phyloP scores from a whole-genome alignment of 768 basidiomycete genomes.

The Suillus alpinus region DNA sequence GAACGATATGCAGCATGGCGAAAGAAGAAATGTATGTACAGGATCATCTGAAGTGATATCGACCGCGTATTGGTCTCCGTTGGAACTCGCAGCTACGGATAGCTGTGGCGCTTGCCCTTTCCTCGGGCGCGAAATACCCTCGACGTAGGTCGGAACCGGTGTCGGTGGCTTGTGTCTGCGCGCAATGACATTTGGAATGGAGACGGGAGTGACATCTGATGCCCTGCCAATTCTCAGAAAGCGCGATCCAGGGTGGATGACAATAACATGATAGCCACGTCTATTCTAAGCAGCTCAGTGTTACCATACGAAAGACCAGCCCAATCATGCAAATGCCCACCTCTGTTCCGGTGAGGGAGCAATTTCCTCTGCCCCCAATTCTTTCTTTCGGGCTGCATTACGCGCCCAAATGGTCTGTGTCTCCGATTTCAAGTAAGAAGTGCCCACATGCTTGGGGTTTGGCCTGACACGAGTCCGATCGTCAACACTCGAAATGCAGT shows the following conservation, averaged over 20 bases:
- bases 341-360: slow-evolving; percentile 43
- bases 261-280: slow-evolving; percentile 75
- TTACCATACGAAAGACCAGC: slow-evolving; percentile 17
- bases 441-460: slow-evolving; percentile 78
- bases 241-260: slow-evolving; percentile 79
- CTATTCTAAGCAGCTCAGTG: slow-evolving; percentile 38
- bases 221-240: slow-evolving; percentile 72
- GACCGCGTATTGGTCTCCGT: slow-evolving; percentile 52
- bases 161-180: slow-evolving; percentile 52
- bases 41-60: slow-evolving; percentile 54
- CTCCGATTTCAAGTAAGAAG: slow-evolving; percentile 77
- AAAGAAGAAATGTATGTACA: slow-evolving; percentile 36
- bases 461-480: slow-evolving; percentile 38
- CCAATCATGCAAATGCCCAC: slow-evolving; percentile 26
- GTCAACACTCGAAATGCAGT: slow-evolving; percentile 11
- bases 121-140: slow-evolving; percentile 56
- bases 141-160: slow-evolving; percentile 41
- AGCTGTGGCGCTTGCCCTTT: slow-evolving; percentile 26
- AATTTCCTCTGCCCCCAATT: slow-evolving; percentile 40
- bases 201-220: slow-evolving; percentile 69
- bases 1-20: neutral
- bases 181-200: slow-evolving; percentile 71
- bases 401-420: slow-evolving; percentile 71
- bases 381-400: slow-evolving; percentile 56
- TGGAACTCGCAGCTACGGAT: slow-evolving; percentile 21